Conservation (phyloP, 2,329 filamentous ascomycete species). For the Madurella mycetomatis region DNA sequence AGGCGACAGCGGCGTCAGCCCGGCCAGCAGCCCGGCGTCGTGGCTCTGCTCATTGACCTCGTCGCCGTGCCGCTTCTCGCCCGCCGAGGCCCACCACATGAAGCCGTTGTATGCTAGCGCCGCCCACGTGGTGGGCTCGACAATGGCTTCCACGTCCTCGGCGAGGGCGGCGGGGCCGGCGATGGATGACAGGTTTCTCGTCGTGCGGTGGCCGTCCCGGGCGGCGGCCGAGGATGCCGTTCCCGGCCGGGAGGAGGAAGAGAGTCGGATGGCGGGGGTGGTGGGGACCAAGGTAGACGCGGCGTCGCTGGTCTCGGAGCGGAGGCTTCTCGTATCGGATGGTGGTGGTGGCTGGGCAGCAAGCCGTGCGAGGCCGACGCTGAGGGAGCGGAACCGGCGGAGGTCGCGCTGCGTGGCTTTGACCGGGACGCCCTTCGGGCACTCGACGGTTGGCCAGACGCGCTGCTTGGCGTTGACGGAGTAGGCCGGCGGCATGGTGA, state of each 20-base stretch:
- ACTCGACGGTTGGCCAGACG: slow-evolving; percentile 73
- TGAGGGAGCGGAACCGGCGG: slow-evolving; percentile 69
- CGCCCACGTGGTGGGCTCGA: slow-evolving; percentile 64
- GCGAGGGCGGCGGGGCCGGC: slow-evolving; percentile 27
- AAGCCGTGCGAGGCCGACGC: slow-evolving; percentile 55
- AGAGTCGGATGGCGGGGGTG: slow-evolving; percentile 18
- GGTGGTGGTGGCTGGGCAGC: slow-evolving; percentile 6
- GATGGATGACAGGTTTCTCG: not conserved
- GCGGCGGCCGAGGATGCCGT: slow-evolving; percentile 11
- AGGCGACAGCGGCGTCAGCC: slow-evolving; percentile 33
- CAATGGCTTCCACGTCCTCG: slow-evolving; percentile 49
- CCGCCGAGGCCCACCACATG: slow-evolving; percentile 87
- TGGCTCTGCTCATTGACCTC: slow-evolving; percentile 54
- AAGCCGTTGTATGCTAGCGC: slow-evolving; percentile 76
- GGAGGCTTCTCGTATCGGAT: slow-evolving; percentile 10
- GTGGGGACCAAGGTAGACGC: slow-evolving; percentile 2
- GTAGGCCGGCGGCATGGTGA: slow-evolving; percentile 69
- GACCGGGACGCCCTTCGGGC: slow-evolving; percentile 58
- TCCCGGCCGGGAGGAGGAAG: slow-evolving; percentile 16
- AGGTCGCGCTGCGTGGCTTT: slow-evolving; percentile 89
- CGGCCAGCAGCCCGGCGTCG: slow-evolving; percentile 53
- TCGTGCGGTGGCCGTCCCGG: not conserved
- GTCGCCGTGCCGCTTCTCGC: slow-evolving; percentile 62
- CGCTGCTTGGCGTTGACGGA: slow-evolving; percentile 54
- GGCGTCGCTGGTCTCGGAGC: slow-evolving; percentile 19